Evolutionary conservation across 371 early-diverging fungal genomes (phyloP).

Genomic region (Mortierella sp.): DNA sequence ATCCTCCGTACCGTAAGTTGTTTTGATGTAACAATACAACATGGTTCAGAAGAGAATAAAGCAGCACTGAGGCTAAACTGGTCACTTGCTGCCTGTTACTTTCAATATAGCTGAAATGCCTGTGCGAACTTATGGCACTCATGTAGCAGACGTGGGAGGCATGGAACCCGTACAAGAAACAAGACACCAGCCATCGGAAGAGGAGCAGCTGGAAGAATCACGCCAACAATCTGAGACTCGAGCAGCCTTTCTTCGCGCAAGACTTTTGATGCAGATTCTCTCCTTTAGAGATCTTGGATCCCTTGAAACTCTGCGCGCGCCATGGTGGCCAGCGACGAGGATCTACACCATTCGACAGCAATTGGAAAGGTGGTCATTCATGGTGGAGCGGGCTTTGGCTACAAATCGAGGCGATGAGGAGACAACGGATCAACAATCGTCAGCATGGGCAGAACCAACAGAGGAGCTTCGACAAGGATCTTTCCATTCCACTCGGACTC

Average conservation of each 20-base stretch:
- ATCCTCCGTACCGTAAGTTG: not conserved
- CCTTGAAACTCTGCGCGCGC: constrained; percentile 29
- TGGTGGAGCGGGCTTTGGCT: constrained; percentile 20
- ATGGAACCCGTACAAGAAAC: not conserved
- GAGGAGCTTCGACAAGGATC: not conserved
- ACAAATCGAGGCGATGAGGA: not conserved
- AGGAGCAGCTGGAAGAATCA: constrained; percentile 14
- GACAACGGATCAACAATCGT: not conserved
- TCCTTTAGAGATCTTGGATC: constrained; percentile 15
- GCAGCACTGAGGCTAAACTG: not conserved
- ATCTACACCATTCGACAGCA: constrained; percentile 35
- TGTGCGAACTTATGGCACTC: not conserved
- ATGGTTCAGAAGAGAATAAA: too few relatives aligned
- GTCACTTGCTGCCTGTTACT: not conserved
- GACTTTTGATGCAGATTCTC: constrained; percentile 27
- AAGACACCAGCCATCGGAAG: not conserved
- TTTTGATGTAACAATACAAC: too few relatives aligned
- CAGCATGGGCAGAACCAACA: not conserved
- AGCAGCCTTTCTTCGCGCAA: constrained; percentile 27
- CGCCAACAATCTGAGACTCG: constrained; percentile 26
- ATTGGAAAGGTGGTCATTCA: constrained; percentile 36
- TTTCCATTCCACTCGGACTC: not conserved
- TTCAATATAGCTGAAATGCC: not conserved
- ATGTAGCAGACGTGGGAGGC: not conserved
- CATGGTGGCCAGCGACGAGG: constrained; percentile 43